phyloP scores from a whole-genome alignment of 2,329 filamentous ascomycete genomes.

The Colletotrichum sp. region DNA sequence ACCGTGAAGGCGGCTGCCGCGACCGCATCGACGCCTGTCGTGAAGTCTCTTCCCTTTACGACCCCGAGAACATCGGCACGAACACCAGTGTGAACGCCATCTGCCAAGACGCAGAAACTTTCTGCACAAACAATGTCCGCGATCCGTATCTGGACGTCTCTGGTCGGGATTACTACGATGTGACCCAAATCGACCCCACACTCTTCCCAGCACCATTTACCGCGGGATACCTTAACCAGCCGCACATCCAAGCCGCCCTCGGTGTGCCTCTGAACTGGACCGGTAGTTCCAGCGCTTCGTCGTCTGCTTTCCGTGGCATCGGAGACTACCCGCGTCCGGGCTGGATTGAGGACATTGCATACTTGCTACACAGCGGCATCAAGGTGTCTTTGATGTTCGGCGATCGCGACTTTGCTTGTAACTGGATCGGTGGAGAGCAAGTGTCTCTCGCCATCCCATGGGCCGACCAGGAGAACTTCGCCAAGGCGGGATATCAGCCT shows the following conservation, averaged over 20 bases:
- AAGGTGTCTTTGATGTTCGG: constrained; percentile 66
- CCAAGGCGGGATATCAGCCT: constrained; percentile 64
- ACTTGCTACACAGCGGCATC: constrained; percentile 52
- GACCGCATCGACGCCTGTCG: constrained; percentile 60
- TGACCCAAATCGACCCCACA: constrained; percentile 22
- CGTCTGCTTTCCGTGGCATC: constrained; percentile 25
- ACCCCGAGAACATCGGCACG: constrained; percentile 23
- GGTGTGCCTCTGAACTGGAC: constrained; percentile 66
- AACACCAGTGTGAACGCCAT: constrained; percentile 30
- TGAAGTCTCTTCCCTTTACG: constrained; percentile 30
- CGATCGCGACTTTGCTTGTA: constrained; percentile 58
- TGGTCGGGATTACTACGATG: constrained; percentile 22
- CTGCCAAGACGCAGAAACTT: constrained; percentile 16
- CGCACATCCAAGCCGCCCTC: constrained; percentile 59
- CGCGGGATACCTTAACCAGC: constrained; percentile 23
- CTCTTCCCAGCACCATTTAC: constrained; percentile 22
- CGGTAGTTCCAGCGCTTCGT: constrained; percentile 6
- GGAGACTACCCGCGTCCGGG: constrained; percentile 34
- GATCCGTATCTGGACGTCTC: constrained; percentile 10
- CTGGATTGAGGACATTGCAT: constrained; percentile 49
- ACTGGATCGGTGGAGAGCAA: constrained; percentile 56
- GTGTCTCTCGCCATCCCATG: constrained; percentile 48
- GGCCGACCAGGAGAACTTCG: constrained; percentile 20
- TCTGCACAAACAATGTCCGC: constrained; percentile 17
- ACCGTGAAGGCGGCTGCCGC: constrained; percentile 50